Base-by-base conservation (phyloP, 2,329 filamentous ascomycete genomes). In the Hypoxylon sp. region DNA sequence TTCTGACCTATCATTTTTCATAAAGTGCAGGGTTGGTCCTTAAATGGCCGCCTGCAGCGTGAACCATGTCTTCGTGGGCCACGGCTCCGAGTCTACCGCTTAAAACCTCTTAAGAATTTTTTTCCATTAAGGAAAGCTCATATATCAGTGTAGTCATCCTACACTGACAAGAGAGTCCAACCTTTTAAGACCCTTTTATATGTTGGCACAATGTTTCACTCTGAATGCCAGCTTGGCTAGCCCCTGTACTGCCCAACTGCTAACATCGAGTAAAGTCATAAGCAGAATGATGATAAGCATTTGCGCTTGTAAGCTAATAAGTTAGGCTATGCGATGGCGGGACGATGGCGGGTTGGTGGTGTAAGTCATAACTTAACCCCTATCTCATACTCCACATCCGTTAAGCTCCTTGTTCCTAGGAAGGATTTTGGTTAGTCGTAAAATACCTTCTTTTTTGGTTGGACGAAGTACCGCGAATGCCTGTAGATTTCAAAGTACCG, bases 1-100 rank as follows among this genome's bases (percentile, higher is more conserved):
- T 65, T 70, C 55, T 68, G 64, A 70, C 52, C 55, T 70, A 56
- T 70, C 67, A 70, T 29, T 65, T 66, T 54, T 67, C 53, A 9
- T 21, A 55, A 23, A 45, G 52, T 48, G 56, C 62, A 65, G 43
- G 61, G 64, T 70, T 70, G 43, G 60, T 65, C 61, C 65, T 30
- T 52, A 68, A 70, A 68, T 63, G 67, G 67, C 27, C 67, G 45
- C 52, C 56, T 65, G 67, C 67, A 70, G 65, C 61, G 50, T 45
- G 67, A 70, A 70, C 67, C 67, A 68, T 63, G 61, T 47, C 64
- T 63, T 61, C 46, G 30, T 61, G 56, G 30, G 47, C 50, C 59
- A 68, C 67, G 67, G 65, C 67, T 61, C 65, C 65, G 59, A 70
- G 46, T 43, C 45, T 68, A 41, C 63, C 64, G 54, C 45, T 54